A percentile compares a stretch with the other conserved stretches of the same genome.
Conservation (phyloP, 225 moss, liverwort and hornwort genomes). For the Bryoerythrophyllum caledonicum region DNA sequence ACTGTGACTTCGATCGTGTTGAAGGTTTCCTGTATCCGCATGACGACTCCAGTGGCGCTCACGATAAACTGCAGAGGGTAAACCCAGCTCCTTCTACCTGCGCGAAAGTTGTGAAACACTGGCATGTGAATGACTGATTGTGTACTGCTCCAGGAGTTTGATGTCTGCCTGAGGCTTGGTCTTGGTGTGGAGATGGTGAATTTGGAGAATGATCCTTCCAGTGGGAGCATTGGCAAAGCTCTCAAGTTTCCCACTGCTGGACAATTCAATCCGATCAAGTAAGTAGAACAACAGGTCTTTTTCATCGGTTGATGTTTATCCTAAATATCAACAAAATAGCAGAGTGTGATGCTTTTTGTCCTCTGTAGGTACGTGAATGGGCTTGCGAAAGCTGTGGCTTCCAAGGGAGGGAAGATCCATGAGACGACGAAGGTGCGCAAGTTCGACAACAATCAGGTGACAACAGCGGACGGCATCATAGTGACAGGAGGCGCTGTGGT, state of each 20-base stretch:
- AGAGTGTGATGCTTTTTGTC: no score
- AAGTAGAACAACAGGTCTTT: background rate
- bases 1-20: conserved; percentile 36
- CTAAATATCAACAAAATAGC: background rate
- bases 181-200: conserved; percentile 45
- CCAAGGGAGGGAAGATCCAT: conserved; percentile 48
- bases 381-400: conserved; percentile 40
- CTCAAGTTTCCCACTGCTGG: conserved; percentile 41
- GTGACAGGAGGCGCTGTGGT: conserved; percentile 47
- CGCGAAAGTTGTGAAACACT: background rate
- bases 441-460: conserved; percentile 44
- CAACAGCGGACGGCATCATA: conserved; percentile 39
- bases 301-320: background rate
- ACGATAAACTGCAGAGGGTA: conserved; percentile 26
- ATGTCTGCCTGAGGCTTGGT: conserved; percentile 37
- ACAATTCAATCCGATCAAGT: conserved; percentile 49
- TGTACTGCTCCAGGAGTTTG: conserved; percentile 36
- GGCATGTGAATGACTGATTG: background rate
- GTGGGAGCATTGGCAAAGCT: conserved; percentile 38
- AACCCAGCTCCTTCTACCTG: background rate
- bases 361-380: conserved; percentile 48
- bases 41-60: conserved; percentile 25
- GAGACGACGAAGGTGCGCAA: conserved; percentile 40
- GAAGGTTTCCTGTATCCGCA: conserved; percentile 33
- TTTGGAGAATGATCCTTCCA: conserved; percentile 37